Base-by-base conservation (phyloP, 306 rosid species). In the Oemleria cerasiformis region DNA sequence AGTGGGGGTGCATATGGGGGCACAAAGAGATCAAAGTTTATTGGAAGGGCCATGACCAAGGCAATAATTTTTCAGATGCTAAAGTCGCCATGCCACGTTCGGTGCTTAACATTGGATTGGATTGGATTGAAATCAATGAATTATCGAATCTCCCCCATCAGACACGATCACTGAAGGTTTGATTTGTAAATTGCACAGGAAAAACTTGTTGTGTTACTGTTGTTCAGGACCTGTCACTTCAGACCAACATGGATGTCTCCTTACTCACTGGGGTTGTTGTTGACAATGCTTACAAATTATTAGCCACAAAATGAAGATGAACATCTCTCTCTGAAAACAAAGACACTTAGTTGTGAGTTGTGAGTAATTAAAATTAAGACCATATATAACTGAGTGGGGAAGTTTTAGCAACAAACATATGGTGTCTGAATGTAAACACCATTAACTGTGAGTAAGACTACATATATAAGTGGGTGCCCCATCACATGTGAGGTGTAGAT, bases 181-280 rank as follows among this genome's bases (percentile, higher is more conserved):
- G n/a, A 58, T 56, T 47, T 39, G 60, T 8, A 60, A 49, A 51
- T 42, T 59, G 14, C 42, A 8, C 21, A 20, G 16, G 19, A 60
- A 40, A 48, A 73, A 13, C 48, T 43, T 50, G 65, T 49, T 38
- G 40, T 58, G 25, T 42, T 1, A 54, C 20, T 23, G 4, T 54
- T 19, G 43, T 74, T 34, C 16, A 5, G 57, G 76, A 75, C 63
- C 44, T 41, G 77, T 79, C 72, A 17, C 74, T 57, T 67, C 58
- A 39, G 44, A 42, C 25, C 61, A 45, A 43, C 63, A 39, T 40
- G 67, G 20, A 9, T 41, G 23, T 54, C 25, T 15, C 49, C 53
- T 8, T 54, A 39, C n/a, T 82, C 58, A 58, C 40, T 51, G 38
- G 6, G 36, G 17, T 45, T 0, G 13, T 40, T 0, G 36, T 65